Evolutionary conservation across 148 eudicot genomes (phyloP).

Genomic region (Pharnaceum exiguum): DNA sequence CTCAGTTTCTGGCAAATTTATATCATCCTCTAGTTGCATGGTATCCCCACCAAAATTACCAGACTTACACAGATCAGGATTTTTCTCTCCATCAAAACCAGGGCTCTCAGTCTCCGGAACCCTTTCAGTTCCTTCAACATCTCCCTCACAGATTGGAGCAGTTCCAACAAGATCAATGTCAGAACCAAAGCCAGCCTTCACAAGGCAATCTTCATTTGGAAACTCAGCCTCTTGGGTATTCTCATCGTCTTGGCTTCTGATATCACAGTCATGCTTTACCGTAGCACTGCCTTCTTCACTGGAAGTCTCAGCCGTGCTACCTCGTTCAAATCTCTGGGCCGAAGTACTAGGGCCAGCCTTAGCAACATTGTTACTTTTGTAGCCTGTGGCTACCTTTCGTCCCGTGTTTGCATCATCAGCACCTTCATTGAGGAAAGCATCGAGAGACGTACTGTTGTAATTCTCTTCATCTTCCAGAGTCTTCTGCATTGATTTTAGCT

Average conservation of each 20-base stretch:
- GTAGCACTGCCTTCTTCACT: slow-evolving; percentile 73
- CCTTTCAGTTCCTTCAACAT: slow-evolving; percentile 53
- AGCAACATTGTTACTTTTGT: slow-evolving; percentile 24
- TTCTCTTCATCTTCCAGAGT: slow-evolving; percentile 92
- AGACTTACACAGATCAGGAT: slow-evolving; percentile 33
- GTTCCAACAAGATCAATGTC: slow-evolving; percentile 72
- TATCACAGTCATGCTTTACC: slow-evolving; percentile 82
- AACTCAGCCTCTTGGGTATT: slow-evolving; percentile 86
- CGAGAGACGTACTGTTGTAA: slow-evolving; percentile 60
- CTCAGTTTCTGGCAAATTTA: slow-evolving; percentile 43
- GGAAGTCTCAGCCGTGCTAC: slow-evolving; percentile 38
- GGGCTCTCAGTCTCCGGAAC: slow-evolving; percentile 70
- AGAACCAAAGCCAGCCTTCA: slow-evolving; percentile 74
- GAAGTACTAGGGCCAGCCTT: slow-evolving; percentile 34
- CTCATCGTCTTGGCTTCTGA: slow-evolving; percentile 47
- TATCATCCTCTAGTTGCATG: slow-evolving; percentile 63
- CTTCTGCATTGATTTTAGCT: slow-evolving; percentile 87
- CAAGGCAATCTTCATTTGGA: slow-evolving; percentile 35
- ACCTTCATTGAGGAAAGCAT: slow-evolving; percentile 34
- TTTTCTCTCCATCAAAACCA: slow-evolving; percentile 32
- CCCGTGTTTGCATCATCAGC: slow-evolving; percentile 15
- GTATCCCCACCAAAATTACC: slow-evolving; percentile 47
- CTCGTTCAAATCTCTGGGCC: slow-evolving; percentile 23
- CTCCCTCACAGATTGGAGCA: slow-evolving; percentile 42
- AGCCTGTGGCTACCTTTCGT: slow-evolving; percentile 29